These are phyloP conservation scores for Cyberlindnera maclurae DNA, from an alignment of 805 yeast genomes.

Conservation along the genomic window DNA sequence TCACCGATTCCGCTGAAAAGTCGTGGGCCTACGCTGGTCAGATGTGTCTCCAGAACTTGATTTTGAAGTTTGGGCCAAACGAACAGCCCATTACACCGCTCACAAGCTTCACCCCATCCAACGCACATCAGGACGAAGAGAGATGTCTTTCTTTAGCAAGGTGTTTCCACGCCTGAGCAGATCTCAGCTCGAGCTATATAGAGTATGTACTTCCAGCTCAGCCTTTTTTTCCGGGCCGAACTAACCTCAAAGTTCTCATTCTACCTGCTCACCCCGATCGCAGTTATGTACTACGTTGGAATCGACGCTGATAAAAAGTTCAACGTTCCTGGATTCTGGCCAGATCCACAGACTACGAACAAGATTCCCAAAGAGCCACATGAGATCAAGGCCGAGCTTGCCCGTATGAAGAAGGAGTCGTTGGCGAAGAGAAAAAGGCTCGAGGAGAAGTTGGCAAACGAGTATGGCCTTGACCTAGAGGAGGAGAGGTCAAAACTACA, in stretches of 20 bases:
- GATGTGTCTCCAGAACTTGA: background rate
- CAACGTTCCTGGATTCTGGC: conserved; percentile 94
- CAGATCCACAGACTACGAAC: conserved; percentile 87
- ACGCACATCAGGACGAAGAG: background rate
- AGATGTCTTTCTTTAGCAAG: conserved; percentile 7
- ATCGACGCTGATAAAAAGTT: conserved; percentile 82
- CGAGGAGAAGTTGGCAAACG: conserved; percentile 61
- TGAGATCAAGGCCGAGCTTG: conserved; percentile 86
- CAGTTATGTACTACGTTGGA: conserved; percentile 92
- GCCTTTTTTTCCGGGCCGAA: background rate
- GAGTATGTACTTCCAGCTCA: conserved; percentile 26
- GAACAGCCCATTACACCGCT: too few species aligned
- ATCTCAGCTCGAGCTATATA: conserved; percentile 47
- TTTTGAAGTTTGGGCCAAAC: too few species aligned
- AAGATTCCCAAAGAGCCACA: conserved; percentile 90
- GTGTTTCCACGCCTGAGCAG: conserved; percentile 30
- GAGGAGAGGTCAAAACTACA: conserved; percentile 34
- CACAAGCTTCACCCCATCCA: too few species aligned
- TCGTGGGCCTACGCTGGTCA: background rate
- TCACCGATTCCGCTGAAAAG: too few species aligned
- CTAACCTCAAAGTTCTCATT: conserved; percentile 77
- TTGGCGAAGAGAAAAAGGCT: conserved; percentile 64
- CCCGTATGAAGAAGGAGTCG: conserved; percentile 74
- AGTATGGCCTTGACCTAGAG: conserved; percentile 54
- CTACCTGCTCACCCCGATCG: conserved; percentile 78